Conservation (phyloP, 306 rosid species). For the Trifolium pratense region DNA sequence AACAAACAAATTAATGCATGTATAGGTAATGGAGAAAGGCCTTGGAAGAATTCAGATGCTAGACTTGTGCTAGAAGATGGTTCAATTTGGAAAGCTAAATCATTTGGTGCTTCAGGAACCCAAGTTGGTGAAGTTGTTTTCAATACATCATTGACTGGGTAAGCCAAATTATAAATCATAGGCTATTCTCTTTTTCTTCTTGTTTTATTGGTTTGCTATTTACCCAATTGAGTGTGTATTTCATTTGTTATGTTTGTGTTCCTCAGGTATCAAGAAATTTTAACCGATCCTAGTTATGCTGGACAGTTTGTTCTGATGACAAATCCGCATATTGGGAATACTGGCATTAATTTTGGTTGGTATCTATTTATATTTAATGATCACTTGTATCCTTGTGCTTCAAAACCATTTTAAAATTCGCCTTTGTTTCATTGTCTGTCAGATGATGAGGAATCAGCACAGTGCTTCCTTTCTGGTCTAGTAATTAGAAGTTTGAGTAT, state of each 20-base stretch:
- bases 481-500: slow-evolving; percentile 86
- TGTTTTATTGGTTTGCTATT: neutral
- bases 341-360: slow-evolving; percentile 88
- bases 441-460: slow-evolving; percentile 88
- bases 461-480: slow-evolving; percentile 87
- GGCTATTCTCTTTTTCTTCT: neutral
- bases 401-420: slow-evolving; percentile 19
- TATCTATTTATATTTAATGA: slow-evolving; percentile 20
- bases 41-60: slow-evolving; percentile 93
- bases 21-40: slow-evolving; percentile 68
- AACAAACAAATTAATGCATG: slow-evolving; percentile 18
- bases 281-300: slow-evolving; percentile 96
- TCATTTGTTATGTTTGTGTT: slow-evolving; percentile 28
- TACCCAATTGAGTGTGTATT: slow-evolving; percentile 13
- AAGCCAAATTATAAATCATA: slow-evolving; percentile 29
- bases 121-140: slow-evolving; percentile 99
- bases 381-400: slow-evolving; percentile 10
- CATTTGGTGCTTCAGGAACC: slow-evolving; percentile 93
- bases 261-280: slow-evolving; percentile 90
- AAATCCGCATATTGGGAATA: slow-evolving; percentile 92
- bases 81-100: slow-evolving; percentile 93
- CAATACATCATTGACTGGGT: slow-evolving; percentile 94
- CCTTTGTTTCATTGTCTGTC: slow-evolving; percentile 24
- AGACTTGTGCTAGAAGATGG: slow-evolving; percentile 92
- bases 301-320: slow-evolving; percentile 97